Evolutionary conservation across 768 basidiomycete genomes (phyloP).

Genomic region (Boletus vermiculosoides): DNA sequence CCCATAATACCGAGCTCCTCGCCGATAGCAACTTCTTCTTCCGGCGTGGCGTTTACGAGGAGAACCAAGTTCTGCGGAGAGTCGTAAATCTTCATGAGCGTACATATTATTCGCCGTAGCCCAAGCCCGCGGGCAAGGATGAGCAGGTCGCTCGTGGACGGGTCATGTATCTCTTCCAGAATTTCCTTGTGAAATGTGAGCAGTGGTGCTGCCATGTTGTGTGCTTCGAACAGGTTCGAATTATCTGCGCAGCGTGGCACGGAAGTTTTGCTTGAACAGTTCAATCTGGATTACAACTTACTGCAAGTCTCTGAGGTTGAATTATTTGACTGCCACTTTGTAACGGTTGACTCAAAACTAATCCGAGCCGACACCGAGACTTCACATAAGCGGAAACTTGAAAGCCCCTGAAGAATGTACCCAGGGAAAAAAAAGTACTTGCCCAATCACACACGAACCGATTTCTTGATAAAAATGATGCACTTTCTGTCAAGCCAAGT

Average conservation of each 20-base stretch:
- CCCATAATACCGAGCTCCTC: constrained; percentile 94
- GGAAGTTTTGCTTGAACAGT: background rate
- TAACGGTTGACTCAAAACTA: background rate
- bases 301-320: background rate
- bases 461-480: background rate
- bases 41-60: constrained; percentile 77
- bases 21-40: constrained; percentile 89
- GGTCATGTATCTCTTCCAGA: constrained; percentile 69
- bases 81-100: constrained; percentile 90
- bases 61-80: constrained; percentile 79
- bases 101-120: constrained; percentile 77
- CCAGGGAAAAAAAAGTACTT: no score
- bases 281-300: constrained; percentile 2
- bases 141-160: constrained; percentile 67
- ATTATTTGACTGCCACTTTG: no score
- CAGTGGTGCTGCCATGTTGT: constrained; percentile 31
- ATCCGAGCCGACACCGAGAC: no score
- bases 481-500: background rate
- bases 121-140: constrained; percentile 91
- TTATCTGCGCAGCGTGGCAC: background rate
- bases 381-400: constrained; percentile 2
- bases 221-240: background rate
- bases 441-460: no score
- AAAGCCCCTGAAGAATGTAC: background rate
- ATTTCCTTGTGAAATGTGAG: constrained; percentile 70